Evolutionary conservation across 805 yeast genomes (phyloP), one percentile per base, ranked within the genome.

Genomic region (Suhomyces kilbournensis): DNA sequence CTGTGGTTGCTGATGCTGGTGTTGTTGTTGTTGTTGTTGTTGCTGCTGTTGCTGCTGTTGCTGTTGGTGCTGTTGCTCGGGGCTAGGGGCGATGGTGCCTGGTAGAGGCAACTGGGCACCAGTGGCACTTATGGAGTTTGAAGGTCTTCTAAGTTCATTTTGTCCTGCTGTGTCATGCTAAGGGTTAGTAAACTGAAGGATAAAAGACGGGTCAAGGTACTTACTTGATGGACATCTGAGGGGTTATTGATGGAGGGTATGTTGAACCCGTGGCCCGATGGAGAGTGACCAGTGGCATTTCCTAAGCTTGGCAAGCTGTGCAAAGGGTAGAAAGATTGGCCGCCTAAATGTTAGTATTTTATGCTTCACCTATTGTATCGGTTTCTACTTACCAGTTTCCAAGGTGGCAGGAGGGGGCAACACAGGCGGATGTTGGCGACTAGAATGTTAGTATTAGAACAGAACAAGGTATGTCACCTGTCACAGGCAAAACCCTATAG

Each of bases 341-440:
- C 78, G 58, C 79, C 75, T 60, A 55, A 48, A 46, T 10, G 70
- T 66, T 66, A 65, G 71, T 63, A 63, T 26, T 26, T 9, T 26
- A 26, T 26, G 28, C 12, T 26, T 17, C 39, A 25, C 30, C 12
- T 7, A 42, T 14, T 12, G 39, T 35, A 7, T 34, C 20, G 23
- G 8, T 28, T 17, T 9, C 44, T 43, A 75, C 79, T 49, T 74
- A 75, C 81, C 79, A 51, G 78, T 70, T 60, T 79, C 83, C 55
- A 79, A 69, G 40, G 77, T 68, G 15, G 81, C 80, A 15, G 86
- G 85, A 10, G 86, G 85, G 6, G 85, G 86, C 55, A 82, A 71
- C 15, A 81, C 84, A 9, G 85, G 85, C 6, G 84, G 82, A 47
- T 72, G 80, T 64, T 79, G 85, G 61, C 82, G 84, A 58, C 84